Evolutionary conservation across 148 eudicot species (phyloP), one percentile per base, ranked within the genome.

Genomic region (Silene uniflora): DNA sequence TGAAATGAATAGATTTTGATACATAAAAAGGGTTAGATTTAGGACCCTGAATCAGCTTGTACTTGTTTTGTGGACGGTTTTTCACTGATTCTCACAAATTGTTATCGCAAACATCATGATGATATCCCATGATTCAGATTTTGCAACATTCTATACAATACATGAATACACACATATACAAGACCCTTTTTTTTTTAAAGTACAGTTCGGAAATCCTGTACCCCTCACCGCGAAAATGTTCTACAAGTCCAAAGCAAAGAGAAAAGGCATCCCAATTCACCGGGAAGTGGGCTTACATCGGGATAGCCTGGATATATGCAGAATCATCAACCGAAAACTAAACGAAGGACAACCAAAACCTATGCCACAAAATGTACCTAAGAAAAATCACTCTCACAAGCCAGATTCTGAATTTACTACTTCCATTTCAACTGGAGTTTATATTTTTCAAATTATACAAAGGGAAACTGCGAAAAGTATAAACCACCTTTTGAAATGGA

Each of bases 181-280:
- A 47, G n/a, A 10, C n/a, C 14, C 5, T 52, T 52, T 12, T 12
- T 11, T 52, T 1, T 12, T 0, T 12, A 32, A 35, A 66, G 35
- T 32, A 32, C 39, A 21, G 69, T 17, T 35, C n/a, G 17, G 18
- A 17, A 8, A 65, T 29, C 68, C 19, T 65, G 21, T 14, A 21
- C 10, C 25, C 22, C 0, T 10, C 56, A 10, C 56, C 10, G 25
- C 58, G 18, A n/a, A n/a, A 35, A n/a, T 22, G 24, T 49, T 23
- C 59, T 23, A 25, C 58, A 79, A 70, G 47, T 60, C 16, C 22
- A 73, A 11, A 64, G 44, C 10, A 67, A 24, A 25, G 42, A 62
- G 7, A 17, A 60, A 27, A 32, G 35, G 24, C 27, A 77, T 4
- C 22, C 22, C 69, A 39, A 35, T 21, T 16, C 29, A 55, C 78